Evolutionary conservation across 345 rosid species (phyloP), one percentile per base, ranked within the genome.

Genomic region (Diplotaxis tenuifolia): DNA sequence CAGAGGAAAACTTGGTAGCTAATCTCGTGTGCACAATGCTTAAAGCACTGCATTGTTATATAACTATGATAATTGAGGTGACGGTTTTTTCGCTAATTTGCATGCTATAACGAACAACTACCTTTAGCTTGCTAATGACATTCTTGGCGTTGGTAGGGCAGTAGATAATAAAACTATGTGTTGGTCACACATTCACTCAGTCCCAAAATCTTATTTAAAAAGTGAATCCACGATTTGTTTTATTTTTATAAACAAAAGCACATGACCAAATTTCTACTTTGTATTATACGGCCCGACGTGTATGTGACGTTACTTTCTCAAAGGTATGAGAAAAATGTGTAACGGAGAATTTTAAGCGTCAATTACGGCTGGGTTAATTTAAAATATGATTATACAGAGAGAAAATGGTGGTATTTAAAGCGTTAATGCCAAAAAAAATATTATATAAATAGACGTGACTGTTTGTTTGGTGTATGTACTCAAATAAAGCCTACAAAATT

Each of bases 71-170:
- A 52, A 36, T 18, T 20, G 31, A 8, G 40, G 27, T 54, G 62
- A 75, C 79, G 52, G 75, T 62, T 75, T 74, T 75, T 2, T 38
- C 65, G 79, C 75, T 42, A 52, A 55, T 69, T 69, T 3, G 65
- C 21, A 75, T 69, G 79, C 4, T 69, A 38, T 63, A 62, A 62
- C 65, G 75, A 75, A 62, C 59, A 69, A 69, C 75, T n/a, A 42
- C 58, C 38, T 42, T 50, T 27, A 68, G 58, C 57, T 38, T 11
- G n/a, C 70, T 62, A 69, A 28, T 68, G 70, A 31, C 74, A 62
- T 20, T 40, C 27, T 38, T 28, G 16, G 15, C n/a, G 63, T 62
- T 53, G 65, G 74, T 69, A 73, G 74, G 74, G 14, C 18, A 53
- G 8, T 42, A 2, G 1, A 53, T 49, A 25, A 52, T 60, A 50